A percentile compares a stretch with the other conserved stretches of the same genome.
Evolutionary conservation across 306 rosid genomes (phyloP).

Genomic region (Arachis stenosperma): DNA sequence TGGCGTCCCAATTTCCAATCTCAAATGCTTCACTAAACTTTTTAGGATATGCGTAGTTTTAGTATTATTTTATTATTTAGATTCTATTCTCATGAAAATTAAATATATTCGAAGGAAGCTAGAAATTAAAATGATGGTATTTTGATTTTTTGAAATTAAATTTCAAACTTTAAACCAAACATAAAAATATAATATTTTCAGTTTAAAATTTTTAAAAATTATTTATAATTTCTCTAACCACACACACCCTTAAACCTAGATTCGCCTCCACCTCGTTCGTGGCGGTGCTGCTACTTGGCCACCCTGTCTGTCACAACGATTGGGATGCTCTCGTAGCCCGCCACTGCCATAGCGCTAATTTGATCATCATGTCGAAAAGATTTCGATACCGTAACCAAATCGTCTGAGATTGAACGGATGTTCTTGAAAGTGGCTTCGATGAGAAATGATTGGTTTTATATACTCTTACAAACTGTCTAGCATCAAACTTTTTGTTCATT

Average conservation of each 20-base stretch:
- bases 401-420: constrained; percentile 79
- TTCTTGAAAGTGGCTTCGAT: constrained; percentile 38
- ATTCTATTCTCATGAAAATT: no score
- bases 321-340: constrained; percentile 64
- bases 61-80: no score
- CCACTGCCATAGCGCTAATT: constrained; percentile 65
- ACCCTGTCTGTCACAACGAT: constrained; percentile 78
- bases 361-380: constrained; percentile 83
- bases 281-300: constrained; percentile 67
- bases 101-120: no score
- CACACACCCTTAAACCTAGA: constrained; percentile 23
- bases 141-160: no score
- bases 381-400: constrained; percentile 65
- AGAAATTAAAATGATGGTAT: no score
- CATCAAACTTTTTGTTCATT: no score
- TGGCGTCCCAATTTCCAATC: constrained; percentile 70
- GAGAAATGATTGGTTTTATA: no score
- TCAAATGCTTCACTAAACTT: constrained; percentile 64
- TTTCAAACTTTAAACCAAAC: no score
- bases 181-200: no score
- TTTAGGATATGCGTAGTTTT: constrained; percentile 56
- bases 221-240: no score
- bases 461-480: no score
- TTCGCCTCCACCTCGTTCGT: constrained; percentile 66
- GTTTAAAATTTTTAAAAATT: no score